Evolutionary conservation across 441 rosid species (phyloP), one percentile per base, ranked within the genome.

Genomic region (Macaranga tanarius): DNA sequence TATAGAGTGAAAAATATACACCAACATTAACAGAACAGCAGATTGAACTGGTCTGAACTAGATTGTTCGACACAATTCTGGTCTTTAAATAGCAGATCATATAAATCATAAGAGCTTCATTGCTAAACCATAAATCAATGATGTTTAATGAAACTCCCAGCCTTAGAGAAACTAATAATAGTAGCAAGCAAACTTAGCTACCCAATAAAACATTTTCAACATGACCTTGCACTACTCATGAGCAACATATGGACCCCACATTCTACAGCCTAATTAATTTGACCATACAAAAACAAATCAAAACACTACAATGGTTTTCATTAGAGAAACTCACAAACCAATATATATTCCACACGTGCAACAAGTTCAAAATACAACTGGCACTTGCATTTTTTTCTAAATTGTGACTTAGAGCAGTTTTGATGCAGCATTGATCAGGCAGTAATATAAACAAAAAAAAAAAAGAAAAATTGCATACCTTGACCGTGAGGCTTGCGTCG

Each of bases 401-500:
- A 34, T 34, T 34, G 38, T 34, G 38, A 34, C 38, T 34, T 34
- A n/a, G 19, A n/a, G 26, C 16, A 64, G 52, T 7, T 42, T 42
- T 42, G 12, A 42, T 42, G 47, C 47, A 42, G 47, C 7, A 34
- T 34, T 34, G 38, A 34, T 34, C 38, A 34, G 38, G 38, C 38
- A 34, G n/a, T n/a, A n/a, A n/a, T 34, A 7, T 4, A 34, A 31
- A 31, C 0, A 31, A 31, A 31, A 31, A 31, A 31, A 31, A 31
- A 31, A 34, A 34, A 34, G 6, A 42, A 42, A 65, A 61, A 61
- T 23, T 4, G 38, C 38, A 4, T 60, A 86, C 92, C 90, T 79
- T 74, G 83, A 77, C 68, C 76, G 48, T 66, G 74, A 50, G 76
- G 71, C 76, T 82, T 83, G 16, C 70, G 61, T 45, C 65, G 73